Evolutionary conservation across 2,329 filamentous ascomycete species (phyloP).

Genomic region (Herpomyces periplanetae): DNA sequence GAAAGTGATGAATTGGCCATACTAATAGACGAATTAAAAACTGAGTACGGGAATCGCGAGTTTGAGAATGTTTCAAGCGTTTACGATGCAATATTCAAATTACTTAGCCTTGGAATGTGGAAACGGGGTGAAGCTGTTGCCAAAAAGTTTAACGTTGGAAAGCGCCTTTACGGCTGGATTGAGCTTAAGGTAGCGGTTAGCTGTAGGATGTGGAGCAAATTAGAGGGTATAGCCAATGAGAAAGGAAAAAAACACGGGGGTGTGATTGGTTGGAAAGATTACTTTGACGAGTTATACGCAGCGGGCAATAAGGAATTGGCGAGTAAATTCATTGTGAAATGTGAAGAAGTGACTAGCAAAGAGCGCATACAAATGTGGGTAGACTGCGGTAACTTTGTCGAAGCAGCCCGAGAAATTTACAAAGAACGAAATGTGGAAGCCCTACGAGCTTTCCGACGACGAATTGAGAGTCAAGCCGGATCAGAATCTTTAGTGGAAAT

Average conservation of each 20-base stretch:
- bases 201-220: slow-evolving; percentile 59
- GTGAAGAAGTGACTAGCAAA: slow-evolving; percentile 22
- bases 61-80: slow-evolving; percentile 45
- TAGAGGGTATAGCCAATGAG: no score
- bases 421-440: slow-evolving; percentile 34
- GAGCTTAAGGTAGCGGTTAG: slow-evolving; percentile 56
- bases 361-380: slow-evolving; percentile 70
- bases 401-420: slow-evolving; percentile 65
- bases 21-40: background rate
- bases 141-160: slow-evolving; percentile 62
- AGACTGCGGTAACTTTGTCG: slow-evolving; percentile 59
- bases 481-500: no score
- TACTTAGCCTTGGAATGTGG: slow-evolving; percentile 40
- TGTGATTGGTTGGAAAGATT: slow-evolving; percentile 88
- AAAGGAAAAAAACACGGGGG: slow-evolving; percentile 36
- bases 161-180: slow-evolving; percentile 60
- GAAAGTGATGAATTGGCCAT: background rate
- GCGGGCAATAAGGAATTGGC: slow-evolving; percentile 70
- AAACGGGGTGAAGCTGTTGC: slow-evolving; percentile 60
- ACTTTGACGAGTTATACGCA: slow-evolving; percentile 53
- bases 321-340: slow-evolving; percentile 51
- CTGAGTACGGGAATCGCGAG: slow-evolving; percentile 7
- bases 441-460: no score
- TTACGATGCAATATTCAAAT: slow-evolving; percentile 64
- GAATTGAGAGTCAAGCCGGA: no score